These are phyloP conservation scores for Cucurbita argyrosperma DNA, from an alignment of 306 rosid genomes.

Conservation along the genomic window DNA sequence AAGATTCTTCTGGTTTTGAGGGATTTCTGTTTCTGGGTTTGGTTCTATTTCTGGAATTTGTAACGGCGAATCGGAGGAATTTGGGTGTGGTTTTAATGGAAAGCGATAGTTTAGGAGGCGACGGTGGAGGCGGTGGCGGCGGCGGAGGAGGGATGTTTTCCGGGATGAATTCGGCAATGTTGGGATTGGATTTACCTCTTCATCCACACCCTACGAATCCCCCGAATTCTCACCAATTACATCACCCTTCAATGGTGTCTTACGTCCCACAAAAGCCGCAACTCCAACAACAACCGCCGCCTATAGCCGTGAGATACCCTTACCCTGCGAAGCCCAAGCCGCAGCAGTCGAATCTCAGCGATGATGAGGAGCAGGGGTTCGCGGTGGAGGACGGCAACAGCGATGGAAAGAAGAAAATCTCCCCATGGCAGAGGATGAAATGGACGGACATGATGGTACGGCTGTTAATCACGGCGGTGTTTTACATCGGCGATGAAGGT, in stretches of 20 bases:
- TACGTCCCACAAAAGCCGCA: constrained; percentile 37
- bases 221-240: constrained; percentile 37
- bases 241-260: constrained; percentile 29
- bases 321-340: constrained; percentile 25
- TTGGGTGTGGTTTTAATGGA: constrained; percentile 33
- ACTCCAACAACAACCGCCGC: constrained; percentile 28
- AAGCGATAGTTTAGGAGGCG: constrained; percentile 16
- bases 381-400: constrained; percentile 29
- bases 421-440: constrained; percentile 98
- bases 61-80: background rate
- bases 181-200: constrained; percentile 48
- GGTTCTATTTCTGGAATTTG: background rate
- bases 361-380: constrained; percentile 54
- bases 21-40: background rate
- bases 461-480: constrained; percentile 79
- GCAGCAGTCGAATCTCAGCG: constrained; percentile 26
- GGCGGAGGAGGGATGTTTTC: constrained; percentile 23
- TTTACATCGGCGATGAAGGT: constrained; percentile 74
- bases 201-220: constrained; percentile 29
- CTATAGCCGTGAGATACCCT: constrained; percentile 24
- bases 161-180: constrained; percentile 33
- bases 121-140: background rate
- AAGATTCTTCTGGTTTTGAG: background rate
- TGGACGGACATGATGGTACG: constrained; percentile 87
- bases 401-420: constrained; percentile 48